Percentiles rank a stretch among this genome's conserved stretches.
These are phyloP conservation scores for Dryas alaskensis DNA, from an alignment of 306 rosid species.

Conservation along the genomic window DNA sequence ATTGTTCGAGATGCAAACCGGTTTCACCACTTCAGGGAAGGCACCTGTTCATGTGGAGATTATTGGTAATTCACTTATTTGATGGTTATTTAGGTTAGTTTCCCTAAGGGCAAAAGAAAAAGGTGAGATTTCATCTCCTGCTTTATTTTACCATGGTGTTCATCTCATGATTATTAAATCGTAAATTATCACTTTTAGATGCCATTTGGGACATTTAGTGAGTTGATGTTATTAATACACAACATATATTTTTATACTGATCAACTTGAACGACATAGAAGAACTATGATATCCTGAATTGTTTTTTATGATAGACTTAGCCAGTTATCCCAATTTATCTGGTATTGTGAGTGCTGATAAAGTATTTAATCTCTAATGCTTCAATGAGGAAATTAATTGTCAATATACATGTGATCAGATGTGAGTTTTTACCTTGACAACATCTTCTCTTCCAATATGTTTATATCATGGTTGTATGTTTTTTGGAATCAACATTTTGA, in stretches of 20 bases:
- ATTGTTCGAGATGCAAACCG: constrained; percentile 64
- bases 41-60: constrained; percentile 69
- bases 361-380: no score
- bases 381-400: no score
- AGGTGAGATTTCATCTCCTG: background rate
- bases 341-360: background rate
- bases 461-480: no score
- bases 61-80: constrained; percentile 52
- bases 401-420: no score
- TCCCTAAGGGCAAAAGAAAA: background rate
- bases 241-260: background rate
- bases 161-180: background rate
- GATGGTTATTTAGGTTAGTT: background rate
- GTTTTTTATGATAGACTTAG: background rate
- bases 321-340: background rate
- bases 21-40: constrained; percentile 72
- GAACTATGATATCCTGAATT: background rate
- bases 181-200: background rate
- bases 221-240: background rate
- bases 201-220: background rate
- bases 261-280: background rate
- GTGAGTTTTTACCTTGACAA: no score
- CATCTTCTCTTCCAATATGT: no score
- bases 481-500: no score
- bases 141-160: background rate